Evolutionary conservation across 2,329 filamentous ascomycete genomes (phyloP).

Genomic region (Cytospora piceae): DNA sequence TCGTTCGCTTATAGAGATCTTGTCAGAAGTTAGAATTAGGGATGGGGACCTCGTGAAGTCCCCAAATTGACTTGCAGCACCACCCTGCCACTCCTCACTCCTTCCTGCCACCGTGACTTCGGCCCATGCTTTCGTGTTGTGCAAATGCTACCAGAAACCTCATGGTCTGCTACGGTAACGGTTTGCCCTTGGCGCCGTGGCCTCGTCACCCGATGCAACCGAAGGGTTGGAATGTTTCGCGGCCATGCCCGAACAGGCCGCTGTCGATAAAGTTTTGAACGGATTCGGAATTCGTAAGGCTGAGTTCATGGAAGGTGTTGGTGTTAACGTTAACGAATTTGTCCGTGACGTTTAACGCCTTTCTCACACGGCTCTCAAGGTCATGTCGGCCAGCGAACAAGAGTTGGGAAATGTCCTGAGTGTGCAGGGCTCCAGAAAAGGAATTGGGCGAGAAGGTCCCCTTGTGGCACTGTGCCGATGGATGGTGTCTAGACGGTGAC

Average conservation of each 20-base stretch:
- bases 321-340: conserved; percentile 9
- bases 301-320: background rate
- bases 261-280: background rate
- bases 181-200: conserved; percentile 8
- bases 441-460: background rate
- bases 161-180: conserved; percentile 1
- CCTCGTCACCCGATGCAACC: conserved; percentile 13
- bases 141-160: background rate
- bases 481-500: conserved; percentile 8
- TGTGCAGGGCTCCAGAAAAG: background rate
- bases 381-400: conserved; percentile 27
- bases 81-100: background rate
- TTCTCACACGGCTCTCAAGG: conserved; percentile 8
- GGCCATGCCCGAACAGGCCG: conserved; percentile 22
- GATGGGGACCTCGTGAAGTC: background rate
- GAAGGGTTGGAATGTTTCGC: conserved; percentile 13
- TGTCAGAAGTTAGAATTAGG: conserved; percentile 7
- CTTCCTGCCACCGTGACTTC: background rate
- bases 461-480: conserved; percentile 19
- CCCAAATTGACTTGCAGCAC: conserved; percentile 1
- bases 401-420: background rate
- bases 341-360: conserved; percentile 11
- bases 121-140: background rate
- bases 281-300: conserved; percentile 18
- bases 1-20: conserved; percentile 15